Evolutionary conservation across 805 yeast genomes (phyloP), one percentile per base, ranked within the genome.

Genomic region (Kuraishia ogatae): DNA sequence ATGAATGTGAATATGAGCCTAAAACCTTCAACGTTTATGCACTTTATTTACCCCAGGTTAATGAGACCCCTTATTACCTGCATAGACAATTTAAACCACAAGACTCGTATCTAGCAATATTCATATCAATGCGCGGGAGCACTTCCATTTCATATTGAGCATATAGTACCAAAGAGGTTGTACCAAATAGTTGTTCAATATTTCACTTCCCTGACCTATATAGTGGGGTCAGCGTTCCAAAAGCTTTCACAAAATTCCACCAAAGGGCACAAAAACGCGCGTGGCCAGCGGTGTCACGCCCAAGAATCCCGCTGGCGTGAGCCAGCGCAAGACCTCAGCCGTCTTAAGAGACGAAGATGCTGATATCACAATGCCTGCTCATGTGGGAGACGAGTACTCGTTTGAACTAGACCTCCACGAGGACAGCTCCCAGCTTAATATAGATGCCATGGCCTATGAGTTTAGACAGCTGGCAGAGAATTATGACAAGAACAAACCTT

Each of bases 321-420:
- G 17, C 43, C 43, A 35, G 43, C 43, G 43, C 6, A 35, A 35
- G n/a, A 13, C 17, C 43, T 35, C 43, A 17, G 43, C 10, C 35
- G 35, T 35, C 6, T 8, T 10, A 35, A 15, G 43, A 17, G 43
- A 35, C n/a, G n/a, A 10, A 4, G 43, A 35, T 35, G 43, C 13
- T 10, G 43, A 35, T 35, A 8, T 35, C 13, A 15, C 43, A 15
- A 35, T 11, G 43, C 15, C 43, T 17, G 43, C 6, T 4, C 43
- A 47, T 23, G 50, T 13, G 5, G 26, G 50, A 10, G 50, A 50
- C 21, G 53, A 50, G 23, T 50, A 50, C n/a, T 26, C 24, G 13
- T 50, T 29, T 50, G 53, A 50, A 19, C 48, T 50, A 22, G 53
- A 39, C 22, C 46, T 35, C 46, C 28, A 20, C 24, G 53, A 50